Base-by-base conservation (phyloP, 2,329 filamentous ascomycete species). In the Botrytis fabae region DNA sequence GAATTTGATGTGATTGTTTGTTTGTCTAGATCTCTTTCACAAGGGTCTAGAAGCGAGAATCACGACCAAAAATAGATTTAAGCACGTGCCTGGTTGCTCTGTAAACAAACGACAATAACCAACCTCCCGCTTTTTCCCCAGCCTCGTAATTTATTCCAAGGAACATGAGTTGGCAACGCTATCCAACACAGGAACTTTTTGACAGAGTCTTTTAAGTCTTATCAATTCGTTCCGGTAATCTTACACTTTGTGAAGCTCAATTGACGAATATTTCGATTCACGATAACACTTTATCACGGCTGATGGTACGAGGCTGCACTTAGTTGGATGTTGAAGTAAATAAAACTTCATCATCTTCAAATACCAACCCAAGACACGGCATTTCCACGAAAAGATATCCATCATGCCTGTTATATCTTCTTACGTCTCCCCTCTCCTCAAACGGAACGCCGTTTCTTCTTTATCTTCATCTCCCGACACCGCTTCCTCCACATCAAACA, bases 341-440 rank as follows among this genome's bases (percentile, higher is more conserved):
- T n/a, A 51, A 10, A 71, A 64, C 61, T 65, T 18, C 44, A 54
- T 22, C 65, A 57, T 71, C 69, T 57, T 68, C 46, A n/a, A 35
- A 35, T 28, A 44, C 18, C 62, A 42, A 46, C 20, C 2, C n/a
- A 22, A 65, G 8, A 12, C 2, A 25, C 59, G 25, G 32, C 18
- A 38, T 62, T 51, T 10, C 18, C 9, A 25, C 54, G 14, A 35
- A 38, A 51, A 54, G 10, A n/a, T 28, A 71, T 66, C 60, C 60
- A 77, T 69, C 63, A 80, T 80, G 79, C 78, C 79, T 60, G 78
- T 78, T 35, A 71, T 80, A n/a, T 75, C 75, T 59, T 73, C 76
- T 46, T 77, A 75, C 73, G 70, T 78, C 61, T 73, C 75, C 25
- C 73, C 76, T 16, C 73, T 79, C 69, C 74, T 78, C 74, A 71